Percentiles rank a stretch among this genome's conserved stretches.
These are phyloP conservation scores for Acacia acuminata DNA, from an alignment of 306 rosid species.

Conservation along the genomic window DNA sequence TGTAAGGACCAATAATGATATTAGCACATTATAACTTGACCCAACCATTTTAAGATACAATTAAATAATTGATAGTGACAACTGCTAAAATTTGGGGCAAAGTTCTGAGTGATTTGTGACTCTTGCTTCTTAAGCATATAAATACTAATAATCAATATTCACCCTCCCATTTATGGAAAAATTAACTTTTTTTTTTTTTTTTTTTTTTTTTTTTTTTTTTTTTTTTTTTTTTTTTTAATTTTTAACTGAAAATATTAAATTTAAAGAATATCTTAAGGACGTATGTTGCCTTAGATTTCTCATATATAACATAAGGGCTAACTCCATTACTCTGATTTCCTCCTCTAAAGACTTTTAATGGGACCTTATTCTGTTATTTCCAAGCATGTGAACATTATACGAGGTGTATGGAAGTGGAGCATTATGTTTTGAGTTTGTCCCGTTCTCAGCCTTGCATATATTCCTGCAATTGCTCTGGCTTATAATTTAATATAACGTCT, in stretches of 20 bases:
- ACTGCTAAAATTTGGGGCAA: constrained; percentile 5
- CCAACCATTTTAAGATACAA: background rate
- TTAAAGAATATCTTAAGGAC: background rate
- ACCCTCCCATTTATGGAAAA: background rate
- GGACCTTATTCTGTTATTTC: background rate
- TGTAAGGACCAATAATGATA: too few species aligned
- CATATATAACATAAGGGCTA: background rate
- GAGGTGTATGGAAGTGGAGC: background rate
- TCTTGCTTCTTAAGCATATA: background rate
- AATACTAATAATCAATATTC: background rate
- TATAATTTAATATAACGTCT: background rate
- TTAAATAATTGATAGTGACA: background rate
- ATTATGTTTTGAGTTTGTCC: background rate
- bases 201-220: too few species aligned
- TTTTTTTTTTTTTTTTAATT: too few species aligned
- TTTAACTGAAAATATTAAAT: background rate
- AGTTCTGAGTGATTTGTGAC: background rate
- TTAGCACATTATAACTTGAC: background rate
- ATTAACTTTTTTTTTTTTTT: background rate
- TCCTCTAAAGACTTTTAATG: background rate
- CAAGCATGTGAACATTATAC: background rate
- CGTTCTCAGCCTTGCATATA: background rate
- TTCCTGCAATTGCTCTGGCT: background rate
- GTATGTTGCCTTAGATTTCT: background rate
- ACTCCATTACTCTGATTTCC: background rate